A percentile compares a stretch with the other conserved stretches of the same genome.
phyloP scores from a whole-genome alignment of 345 rosid genomes.

The Raphanus sativus region DNA sequence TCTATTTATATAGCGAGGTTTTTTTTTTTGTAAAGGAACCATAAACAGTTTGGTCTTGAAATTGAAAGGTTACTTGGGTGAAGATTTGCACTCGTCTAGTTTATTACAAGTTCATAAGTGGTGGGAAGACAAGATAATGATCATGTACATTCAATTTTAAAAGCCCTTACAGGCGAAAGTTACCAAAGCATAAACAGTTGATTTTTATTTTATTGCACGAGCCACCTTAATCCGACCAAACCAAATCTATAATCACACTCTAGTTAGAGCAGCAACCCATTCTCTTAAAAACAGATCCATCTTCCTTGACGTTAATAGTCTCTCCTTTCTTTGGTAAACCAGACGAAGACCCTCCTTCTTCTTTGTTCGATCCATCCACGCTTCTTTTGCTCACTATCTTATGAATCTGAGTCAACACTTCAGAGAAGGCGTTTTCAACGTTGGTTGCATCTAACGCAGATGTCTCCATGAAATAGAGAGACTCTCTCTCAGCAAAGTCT shows the following conservation, averaged over 20 bases:
- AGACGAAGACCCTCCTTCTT: conserved; percentile 30
- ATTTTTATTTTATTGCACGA: neutral
- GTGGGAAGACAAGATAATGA: neutral
- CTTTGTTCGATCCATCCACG: conserved; percentile 49
- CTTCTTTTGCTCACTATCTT: conserved; percentile 55
- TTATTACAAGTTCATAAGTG: conserved; percentile 13
- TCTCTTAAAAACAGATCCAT: conserved; percentile 35
- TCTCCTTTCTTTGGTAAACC: conserved; percentile 40
- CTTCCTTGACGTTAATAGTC: conserved; percentile 39
- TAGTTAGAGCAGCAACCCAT: conserved; percentile 46
- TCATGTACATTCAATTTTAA: conserved; percentile 8
- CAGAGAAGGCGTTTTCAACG: conserved; percentile 56
- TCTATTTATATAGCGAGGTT: neutral
- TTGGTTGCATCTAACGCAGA: conserved; percentile 56
- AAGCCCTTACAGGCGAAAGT: neutral
- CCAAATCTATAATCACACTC: conserved; percentile 21
- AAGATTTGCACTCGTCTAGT: conserved; percentile 5
- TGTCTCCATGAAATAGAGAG: conserved; percentile 60
- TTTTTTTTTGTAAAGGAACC: neutral
- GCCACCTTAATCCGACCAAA: conserved; percentile 20
- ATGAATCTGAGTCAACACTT: conserved; percentile 59
- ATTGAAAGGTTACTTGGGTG: neutral
- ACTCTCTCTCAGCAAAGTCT: conserved; percentile 56
- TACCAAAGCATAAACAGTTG: conserved; percentile 9
- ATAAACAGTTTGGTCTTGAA: neutral